Percentiles rank a stretch among this genome's conserved stretches.
These are phyloP conservation scores for Tuber aestivum DNA, from an alignment of 495 filamentous ascomycete species.

Conservation along the genomic window DNA sequence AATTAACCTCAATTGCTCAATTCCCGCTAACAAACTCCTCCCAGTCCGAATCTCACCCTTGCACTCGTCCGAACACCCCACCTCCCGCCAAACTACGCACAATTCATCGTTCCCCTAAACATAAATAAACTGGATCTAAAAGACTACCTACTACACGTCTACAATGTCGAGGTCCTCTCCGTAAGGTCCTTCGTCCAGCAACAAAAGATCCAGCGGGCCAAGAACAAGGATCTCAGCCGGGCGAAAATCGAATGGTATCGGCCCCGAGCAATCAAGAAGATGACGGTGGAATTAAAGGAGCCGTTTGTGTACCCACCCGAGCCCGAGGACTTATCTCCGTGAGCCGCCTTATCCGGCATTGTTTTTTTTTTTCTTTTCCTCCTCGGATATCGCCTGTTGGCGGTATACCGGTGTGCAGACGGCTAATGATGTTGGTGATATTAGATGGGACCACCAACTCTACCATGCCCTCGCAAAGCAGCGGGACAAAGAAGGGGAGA, in stretches of 20 bases:
- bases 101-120: constrained; percentile 76
- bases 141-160: constrained; percentile 76
- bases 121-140: constrained; percentile 88
- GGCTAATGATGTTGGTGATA: constrained; percentile 31
- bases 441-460: constrained; percentile 53
- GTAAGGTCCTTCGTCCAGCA: constrained; percentile 77
- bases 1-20: not conserved
- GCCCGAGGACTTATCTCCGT: constrained; percentile 54
- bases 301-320: constrained; percentile 78
- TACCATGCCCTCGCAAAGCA: constrained; percentile 46
- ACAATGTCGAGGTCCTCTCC: constrained; percentile 59
- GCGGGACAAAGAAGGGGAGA: constrained; percentile 36
- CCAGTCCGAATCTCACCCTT: constrained; percentile 70
- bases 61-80: constrained; percentile 65
- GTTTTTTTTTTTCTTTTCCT: constrained; percentile 6
- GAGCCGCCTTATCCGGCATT: constrained; percentile 42
- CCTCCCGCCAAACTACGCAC: constrained; percentile 69
- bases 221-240: constrained; percentile 24
- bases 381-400: constrained; percentile 35
- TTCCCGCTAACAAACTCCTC: constrained; percentile 9
- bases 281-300: constrained; percentile 77
- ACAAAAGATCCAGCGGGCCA: constrained; percentile 53
- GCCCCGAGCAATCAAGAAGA: constrained; percentile 69
- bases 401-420: not conserved
- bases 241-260: constrained; percentile 51